Evolutionary conservation across 768 basidiomycete genomes (phyloP).

Genomic region (Saitozyma sp.): DNA sequence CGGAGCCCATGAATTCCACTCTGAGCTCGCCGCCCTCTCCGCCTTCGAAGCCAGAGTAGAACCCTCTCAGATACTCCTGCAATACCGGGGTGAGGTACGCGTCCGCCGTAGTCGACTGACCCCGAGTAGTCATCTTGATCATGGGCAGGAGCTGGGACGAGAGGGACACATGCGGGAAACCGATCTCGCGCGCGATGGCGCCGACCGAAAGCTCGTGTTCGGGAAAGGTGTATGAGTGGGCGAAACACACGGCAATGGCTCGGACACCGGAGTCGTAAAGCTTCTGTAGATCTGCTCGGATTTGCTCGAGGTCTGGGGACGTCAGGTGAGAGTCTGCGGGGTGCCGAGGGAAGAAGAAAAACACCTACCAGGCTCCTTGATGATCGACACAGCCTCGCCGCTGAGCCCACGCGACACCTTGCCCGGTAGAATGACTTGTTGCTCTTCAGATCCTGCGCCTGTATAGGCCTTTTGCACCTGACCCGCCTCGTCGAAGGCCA

Average conservation of each 20-base stretch:
- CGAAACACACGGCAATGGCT: slow-evolving; percentile 82
- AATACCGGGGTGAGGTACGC: slow-evolving; percentile 93
- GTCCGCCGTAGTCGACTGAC: slow-evolving; percentile 87
- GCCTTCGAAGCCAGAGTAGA: slow-evolving; percentile 85
- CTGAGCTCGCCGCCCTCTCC: slow-evolving; percentile 62
- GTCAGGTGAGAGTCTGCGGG: too few species aligned
- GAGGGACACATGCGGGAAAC: slow-evolving; percentile 87
- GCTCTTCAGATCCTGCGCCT: slow-evolving; percentile 73
- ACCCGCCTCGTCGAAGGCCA: slow-evolving; percentile 74
- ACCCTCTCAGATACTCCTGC: slow-evolving; percentile 79
- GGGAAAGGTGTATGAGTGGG: slow-evolving; percentile 89
- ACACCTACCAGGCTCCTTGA: slow-evolving; percentile 56
- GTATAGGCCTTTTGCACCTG: slow-evolving; percentile 67
- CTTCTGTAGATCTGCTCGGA: slow-evolving; percentile 65
- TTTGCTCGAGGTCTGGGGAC: slow-evolving; percentile 62
- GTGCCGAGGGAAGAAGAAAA: too few species aligned
- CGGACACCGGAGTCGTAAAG: slow-evolving; percentile 81
- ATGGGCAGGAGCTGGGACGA: slow-evolving; percentile 59
- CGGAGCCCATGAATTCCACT: slow-evolving; percentile 94
- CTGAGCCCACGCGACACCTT: slow-evolving; percentile 77
- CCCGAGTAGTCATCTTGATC: slow-evolving; percentile 75
- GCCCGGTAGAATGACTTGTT: slow-evolving; percentile 16
- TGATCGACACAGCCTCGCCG: slow-evolving; percentile 83
- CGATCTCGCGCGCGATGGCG: slow-evolving; percentile 69
- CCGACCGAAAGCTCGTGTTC: slow-evolving; percentile 78